Evolutionary conservation across 2,329 filamentous ascomycete species (phyloP).

Genomic region (Coniochaeta pulveracea): DNA sequence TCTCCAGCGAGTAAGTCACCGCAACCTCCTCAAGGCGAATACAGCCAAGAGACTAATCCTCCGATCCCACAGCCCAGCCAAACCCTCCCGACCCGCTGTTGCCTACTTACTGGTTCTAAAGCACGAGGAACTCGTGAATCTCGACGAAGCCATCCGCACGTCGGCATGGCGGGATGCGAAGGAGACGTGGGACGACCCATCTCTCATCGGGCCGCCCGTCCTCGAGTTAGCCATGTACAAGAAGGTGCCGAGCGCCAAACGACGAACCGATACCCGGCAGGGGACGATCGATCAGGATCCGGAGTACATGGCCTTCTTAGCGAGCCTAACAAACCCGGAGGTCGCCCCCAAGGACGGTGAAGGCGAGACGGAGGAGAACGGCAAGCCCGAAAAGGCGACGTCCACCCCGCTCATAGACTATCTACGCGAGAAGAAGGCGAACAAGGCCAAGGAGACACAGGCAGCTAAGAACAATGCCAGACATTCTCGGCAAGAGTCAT

Average conservation of each 20-base stretch:
- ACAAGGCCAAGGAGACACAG: constrained; percentile 46
- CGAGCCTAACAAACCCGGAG: constrained; percentile 65
- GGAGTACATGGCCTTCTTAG: constrained; percentile 89
- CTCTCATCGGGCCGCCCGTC: constrained; percentile 65
- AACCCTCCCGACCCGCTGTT: constrained; percentile 69
- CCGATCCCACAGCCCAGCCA: constrained; percentile 51
- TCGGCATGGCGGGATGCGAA: constrained; percentile 72
- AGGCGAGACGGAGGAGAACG: constrained; percentile 35
- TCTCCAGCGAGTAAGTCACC: constrained; percentile 65
- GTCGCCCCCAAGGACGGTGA: constrained; percentile 34
- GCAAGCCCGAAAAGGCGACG: constrained; percentile 44
- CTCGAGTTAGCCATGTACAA: constrained; percentile 79
- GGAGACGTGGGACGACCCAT: constrained; percentile 59
- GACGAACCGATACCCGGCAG: constrained; percentile 70
- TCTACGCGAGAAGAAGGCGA: constrained; percentile 84
- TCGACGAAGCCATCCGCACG: constrained; percentile 60
- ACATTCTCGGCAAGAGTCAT: constrained; percentile 41
- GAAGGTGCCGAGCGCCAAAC: constrained; percentile 65
- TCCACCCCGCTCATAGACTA: constrained; percentile 86
- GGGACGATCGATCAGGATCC: constrained; percentile 95
- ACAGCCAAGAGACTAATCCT: constrained; percentile 5
- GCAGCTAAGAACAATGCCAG: constrained; percentile 45
- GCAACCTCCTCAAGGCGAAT: neutral
- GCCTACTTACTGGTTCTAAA: constrained; percentile 76
- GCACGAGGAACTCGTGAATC: constrained; percentile 50